Percentiles rank a stretch among this genome's conserved stretches.
Evolutionary conservation across 1,284 basidiomycete genomes (phyloP).

Genomic region (Trichosporon asahii): DNA sequence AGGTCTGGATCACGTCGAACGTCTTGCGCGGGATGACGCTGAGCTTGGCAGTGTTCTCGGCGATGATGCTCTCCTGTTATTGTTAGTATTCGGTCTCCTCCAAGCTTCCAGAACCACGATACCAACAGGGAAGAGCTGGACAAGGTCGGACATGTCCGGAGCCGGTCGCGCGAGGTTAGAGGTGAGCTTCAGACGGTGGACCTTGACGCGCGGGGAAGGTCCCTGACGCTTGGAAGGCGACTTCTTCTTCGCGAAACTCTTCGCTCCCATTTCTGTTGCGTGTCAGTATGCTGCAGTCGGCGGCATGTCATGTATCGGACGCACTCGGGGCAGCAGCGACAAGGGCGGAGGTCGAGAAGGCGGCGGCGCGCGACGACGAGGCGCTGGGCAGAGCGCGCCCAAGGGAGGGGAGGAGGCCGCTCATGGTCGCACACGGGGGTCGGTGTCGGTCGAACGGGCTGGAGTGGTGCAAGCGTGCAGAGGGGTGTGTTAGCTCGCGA

Average conservation of each 20-base stretch:
- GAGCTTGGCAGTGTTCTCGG: conserved; percentile 36
- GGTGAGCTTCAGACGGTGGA: conserved; percentile 25
- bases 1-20: conserved; percentile 35
- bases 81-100: background rate
- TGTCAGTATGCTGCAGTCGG: background rate
- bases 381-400: conserved; percentile 15
- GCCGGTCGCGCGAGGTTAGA: conserved; percentile 29
- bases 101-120: background rate
- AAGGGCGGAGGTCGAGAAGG: conserved; percentile 24
- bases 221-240: background rate
- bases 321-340: conserved; percentile 12
- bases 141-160: conserved; percentile 36
- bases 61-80: conserved; percentile 29
- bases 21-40: conserved; percentile 34
- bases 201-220: conserved; percentile 11
- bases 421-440: conserved; percentile 13
- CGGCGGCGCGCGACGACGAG: conserved; percentile 22
- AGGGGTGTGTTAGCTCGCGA: background rate
- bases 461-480: background rate
- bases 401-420: conserved; percentile 19
- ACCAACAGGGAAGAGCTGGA: conserved; percentile 37
- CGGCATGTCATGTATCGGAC: background rate
- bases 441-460: background rate
- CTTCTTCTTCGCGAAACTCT: conserved; percentile 14
- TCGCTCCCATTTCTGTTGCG: background rate